A percentile compares a stretch with the other conserved stretches of the same genome.
Evolutionary conservation across 805 yeast genomes (phyloP).

Genomic region (Barnettozyma pratensis): DNA sequence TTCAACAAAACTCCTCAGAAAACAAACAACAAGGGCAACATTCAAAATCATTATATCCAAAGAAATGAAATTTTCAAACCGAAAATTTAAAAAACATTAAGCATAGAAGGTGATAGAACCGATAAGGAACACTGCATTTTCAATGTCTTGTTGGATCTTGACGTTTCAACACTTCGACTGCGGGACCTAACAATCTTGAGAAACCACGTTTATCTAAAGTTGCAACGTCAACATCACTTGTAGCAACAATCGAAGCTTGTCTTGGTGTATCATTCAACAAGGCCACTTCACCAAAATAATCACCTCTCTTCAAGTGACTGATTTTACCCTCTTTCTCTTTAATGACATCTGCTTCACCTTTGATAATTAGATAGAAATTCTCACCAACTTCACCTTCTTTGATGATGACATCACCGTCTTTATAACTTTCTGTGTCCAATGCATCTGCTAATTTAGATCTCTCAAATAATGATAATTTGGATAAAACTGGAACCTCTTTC

Average conservation of each 20-base stretch:
- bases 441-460: constrained; percentile 94
- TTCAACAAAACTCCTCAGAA: neutral
- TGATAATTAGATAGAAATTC: constrained; percentile 67
- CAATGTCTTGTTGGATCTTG: constrained; percentile 68
- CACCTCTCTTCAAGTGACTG: constrained; percentile 65
- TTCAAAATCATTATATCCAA: too few species aligned
- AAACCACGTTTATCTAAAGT: constrained; percentile 89
- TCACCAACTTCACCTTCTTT: constrained; percentile 84
- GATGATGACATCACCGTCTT: constrained; percentile 69
- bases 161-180: constrained; percentile 77
- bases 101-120: neutral
- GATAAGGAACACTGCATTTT: neutral
- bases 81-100: neutral
- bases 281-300: constrained; percentile 96
- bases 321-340: constrained; percentile 57
- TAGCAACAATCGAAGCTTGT: constrained; percentile 87
- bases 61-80: neutral
- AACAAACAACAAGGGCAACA: neutral
- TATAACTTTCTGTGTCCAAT: constrained; percentile 67
- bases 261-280: constrained; percentile 87
- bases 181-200: constrained; percentile 91
- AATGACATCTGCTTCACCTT: constrained; percentile 76
- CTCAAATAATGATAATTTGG: constrained; percentile 69
- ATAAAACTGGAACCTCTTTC: constrained; percentile 78
- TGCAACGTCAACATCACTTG: constrained; percentile 76